Evolutionary conservation across 805 yeast species (phyloP), one percentile per base, ranked within the genome.

Genomic region (Yarrowia sp.): DNA sequence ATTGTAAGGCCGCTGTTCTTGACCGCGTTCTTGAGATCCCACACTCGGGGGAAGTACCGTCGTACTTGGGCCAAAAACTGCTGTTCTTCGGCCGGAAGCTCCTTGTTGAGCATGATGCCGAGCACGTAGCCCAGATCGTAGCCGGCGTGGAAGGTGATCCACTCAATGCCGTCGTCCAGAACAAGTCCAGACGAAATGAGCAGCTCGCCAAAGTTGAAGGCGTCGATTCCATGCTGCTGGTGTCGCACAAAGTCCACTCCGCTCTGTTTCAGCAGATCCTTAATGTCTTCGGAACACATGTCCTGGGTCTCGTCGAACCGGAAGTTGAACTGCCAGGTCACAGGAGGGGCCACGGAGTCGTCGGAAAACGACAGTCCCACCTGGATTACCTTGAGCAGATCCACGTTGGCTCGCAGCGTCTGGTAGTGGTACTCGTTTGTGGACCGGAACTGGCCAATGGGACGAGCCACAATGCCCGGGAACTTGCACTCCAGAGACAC

Each of bases 291-390:
- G 22, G 93, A 88, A 69, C 85, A 90, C 97, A 95, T 93, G 72
- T 91, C 95, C 21, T 68, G 67, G 40, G 82, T 80, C 38, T 89
- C 77, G 75, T 89, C 92, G 75, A 92, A 95, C 69, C 82, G 80
- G 78, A 95, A 92, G 75, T 95, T 95, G 78, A 95, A 92, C 74
- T 93, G 98, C 97, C 98, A 95, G n/a, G 97, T 90, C n/a, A 54
- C 61, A 19, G 61, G 61, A n/a, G 61, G 61, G 4, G 88, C 83
- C 35, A 87, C 83, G 22, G 81, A 81, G 48, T 80, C 79, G 73
- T 89, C 95, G 65, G 90, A 80, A 24, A 91, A 75, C 0, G 96
- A 86, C 44, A 91, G 79, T 26, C 96, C 96, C 64, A 95, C 82
- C 76, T 95, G 99, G 64, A 95, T 87, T 66, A 95, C 84, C 70